These are phyloP conservation scores for Phaeoacremonium minimum DNA, from an alignment of 2,329 filamentous ascomycete species.

Conservation along the genomic window DNA sequence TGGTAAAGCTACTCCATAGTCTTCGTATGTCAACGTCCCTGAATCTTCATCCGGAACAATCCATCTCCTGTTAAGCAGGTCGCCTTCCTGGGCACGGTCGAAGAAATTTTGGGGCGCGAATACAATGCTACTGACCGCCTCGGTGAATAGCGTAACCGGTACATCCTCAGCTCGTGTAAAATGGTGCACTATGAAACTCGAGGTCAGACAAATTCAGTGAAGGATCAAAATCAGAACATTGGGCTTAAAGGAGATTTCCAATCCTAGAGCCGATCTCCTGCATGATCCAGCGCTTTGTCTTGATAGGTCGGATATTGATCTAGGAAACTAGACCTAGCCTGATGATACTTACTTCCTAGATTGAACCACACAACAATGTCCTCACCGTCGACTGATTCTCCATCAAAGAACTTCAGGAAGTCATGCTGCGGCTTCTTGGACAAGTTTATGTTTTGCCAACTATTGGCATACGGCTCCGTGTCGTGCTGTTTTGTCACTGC, in stretches of 20 bases:
- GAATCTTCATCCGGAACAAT: slow-evolving; percentile 16
- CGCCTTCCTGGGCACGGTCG: slow-evolving; percentile 27
- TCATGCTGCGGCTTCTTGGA: slow-evolving; percentile 30
- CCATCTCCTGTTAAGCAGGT: slow-evolving; percentile 28
- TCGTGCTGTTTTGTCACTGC: slow-evolving; percentile 41
- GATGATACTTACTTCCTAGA: slow-evolving; percentile 41
- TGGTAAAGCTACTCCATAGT: slow-evolving; percentile 23
- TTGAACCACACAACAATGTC: slow-evolving; percentile 42
- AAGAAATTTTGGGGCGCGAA: slow-evolving; percentile 28
- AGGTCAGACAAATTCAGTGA: no score
- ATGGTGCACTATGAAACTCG: no score
- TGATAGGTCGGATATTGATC: slow-evolving; percentile 46
- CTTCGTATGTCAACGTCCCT: slow-evolving; percentile 19
- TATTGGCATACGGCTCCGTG: slow-evolving; percentile 34
- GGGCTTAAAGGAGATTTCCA: no score
- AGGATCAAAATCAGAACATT: no score
- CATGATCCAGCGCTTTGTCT: no score
- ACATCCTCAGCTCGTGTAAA: slow-evolving; percentile 35
- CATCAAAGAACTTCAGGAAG: slow-evolving; percentile 37
- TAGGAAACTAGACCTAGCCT: no score
- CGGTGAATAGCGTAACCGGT: slow-evolving; percentile 24
- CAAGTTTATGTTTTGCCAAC: slow-evolving; percentile 24
- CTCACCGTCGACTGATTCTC: slow-evolving; percentile 33
- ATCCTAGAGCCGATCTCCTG: no score
- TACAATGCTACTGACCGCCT: slow-evolving; percentile 24